Percentiles rank a stretch among this genome's conserved stretches.
phyloP scores from a whole-genome alignment of 2,329 filamentous ascomycete genomes.

The Claviceps spartinae region DNA sequence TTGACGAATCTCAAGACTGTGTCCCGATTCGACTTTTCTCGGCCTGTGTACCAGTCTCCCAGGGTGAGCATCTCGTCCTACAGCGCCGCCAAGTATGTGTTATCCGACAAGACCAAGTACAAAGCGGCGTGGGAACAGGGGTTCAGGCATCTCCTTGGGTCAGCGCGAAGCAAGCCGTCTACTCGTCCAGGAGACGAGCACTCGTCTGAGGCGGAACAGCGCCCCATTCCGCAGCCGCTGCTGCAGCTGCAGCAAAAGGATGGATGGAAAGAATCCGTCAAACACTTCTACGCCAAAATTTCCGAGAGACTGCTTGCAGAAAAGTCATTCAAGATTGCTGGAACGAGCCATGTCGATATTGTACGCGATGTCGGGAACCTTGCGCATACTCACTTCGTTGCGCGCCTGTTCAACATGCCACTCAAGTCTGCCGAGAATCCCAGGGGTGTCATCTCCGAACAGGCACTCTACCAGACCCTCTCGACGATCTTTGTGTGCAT shows the following conservation, averaged over 20 bases:
- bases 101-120: slow-evolving; percentile 49
- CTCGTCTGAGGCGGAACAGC: not conserved
- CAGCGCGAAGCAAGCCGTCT: slow-evolving; percentile 41
- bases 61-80: slow-evolving; percentile 47
- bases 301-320: slow-evolving; percentile 47
- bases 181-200: slow-evolving; percentile 16
- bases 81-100: slow-evolving; percentile 44
- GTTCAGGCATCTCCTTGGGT: slow-evolving; percentile 48
- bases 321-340: slow-evolving; percentile 48
- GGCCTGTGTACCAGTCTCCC: slow-evolving; percentile 37
- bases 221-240: slow-evolving; percentile 15
- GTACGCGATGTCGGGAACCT: slow-evolving; percentile 57
- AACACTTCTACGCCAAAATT: slow-evolving; percentile 52
- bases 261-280: slow-evolving; percentile 48
- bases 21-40: slow-evolving; percentile 55
- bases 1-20: slow-evolving; percentile 53
- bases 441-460: slow-evolving; percentile 41
- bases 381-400: slow-evolving; percentile 49
- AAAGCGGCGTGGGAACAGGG: slow-evolving; percentile 50
- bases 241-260: slow-evolving; percentile 49
- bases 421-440: slow-evolving; percentile 49
- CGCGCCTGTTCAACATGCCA: slow-evolving; percentile 50
- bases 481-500: slow-evolving; percentile 51
- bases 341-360: slow-evolving; percentile 51
- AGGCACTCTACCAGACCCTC: slow-evolving; percentile 48